phyloP scores from a whole-genome alignment of 495 filamentous ascomycete species.

The Hyaloscypha hepaticicola region DNA sequence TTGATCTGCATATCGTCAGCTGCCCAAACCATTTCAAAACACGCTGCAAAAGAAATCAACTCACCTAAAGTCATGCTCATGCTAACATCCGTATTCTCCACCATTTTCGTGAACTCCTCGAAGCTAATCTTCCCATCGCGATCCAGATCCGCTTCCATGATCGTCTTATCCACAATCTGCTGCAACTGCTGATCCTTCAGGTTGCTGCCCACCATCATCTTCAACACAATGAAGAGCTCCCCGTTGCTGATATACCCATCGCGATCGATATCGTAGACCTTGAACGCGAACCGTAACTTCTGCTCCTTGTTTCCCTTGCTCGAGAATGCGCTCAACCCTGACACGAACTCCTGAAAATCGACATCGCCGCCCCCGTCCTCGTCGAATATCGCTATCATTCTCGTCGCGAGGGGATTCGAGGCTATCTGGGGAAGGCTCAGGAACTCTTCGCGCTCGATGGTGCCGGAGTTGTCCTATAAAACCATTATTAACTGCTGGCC shows the following conservation, averaged over 20 bases:
- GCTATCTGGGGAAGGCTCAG: slow-evolving; percentile 95
- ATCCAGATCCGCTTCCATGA: slow-evolving; percentile 98
- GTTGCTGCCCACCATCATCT: slow-evolving; percentile 99
- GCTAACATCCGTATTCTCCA: slow-evolving; percentile 94
- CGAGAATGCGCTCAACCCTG: slow-evolving; percentile 90
- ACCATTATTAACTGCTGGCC: not conserved
- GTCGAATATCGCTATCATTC: slow-evolving; percentile 99
- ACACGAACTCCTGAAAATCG: slow-evolving; percentile 99
- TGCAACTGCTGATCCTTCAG: slow-evolving; percentile 98
- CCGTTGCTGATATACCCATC: slow-evolving; percentile 99
- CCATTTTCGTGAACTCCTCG: slow-evolving; percentile 98
- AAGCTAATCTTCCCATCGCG: slow-evolving; percentile 98
- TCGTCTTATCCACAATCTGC: slow-evolving; percentile 99
- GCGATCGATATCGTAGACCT: slow-evolving; percentile 98
- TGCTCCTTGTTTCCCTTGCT: slow-evolving; percentile 99
- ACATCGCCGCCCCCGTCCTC: slow-evolving; percentile 98
- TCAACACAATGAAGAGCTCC: slow-evolving; percentile 97
- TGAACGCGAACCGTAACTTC: slow-evolving; percentile 96
- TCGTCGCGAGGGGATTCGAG: slow-evolving; percentile 93
- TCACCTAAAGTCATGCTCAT: slow-evolving; percentile 97
- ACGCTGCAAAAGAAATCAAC: slow-evolving; percentile 33
- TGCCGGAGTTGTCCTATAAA: slow-evolving; percentile 88
- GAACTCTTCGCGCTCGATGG: slow-evolving; percentile 98
- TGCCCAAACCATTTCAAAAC: not conserved
- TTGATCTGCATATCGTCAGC: slow-evolving; percentile 21